A percentile compares a stretch with the other conserved stretches of the same genome.
Conservation (phyloP, 129 eudicot species). For the Flaveria brownii region DNA sequence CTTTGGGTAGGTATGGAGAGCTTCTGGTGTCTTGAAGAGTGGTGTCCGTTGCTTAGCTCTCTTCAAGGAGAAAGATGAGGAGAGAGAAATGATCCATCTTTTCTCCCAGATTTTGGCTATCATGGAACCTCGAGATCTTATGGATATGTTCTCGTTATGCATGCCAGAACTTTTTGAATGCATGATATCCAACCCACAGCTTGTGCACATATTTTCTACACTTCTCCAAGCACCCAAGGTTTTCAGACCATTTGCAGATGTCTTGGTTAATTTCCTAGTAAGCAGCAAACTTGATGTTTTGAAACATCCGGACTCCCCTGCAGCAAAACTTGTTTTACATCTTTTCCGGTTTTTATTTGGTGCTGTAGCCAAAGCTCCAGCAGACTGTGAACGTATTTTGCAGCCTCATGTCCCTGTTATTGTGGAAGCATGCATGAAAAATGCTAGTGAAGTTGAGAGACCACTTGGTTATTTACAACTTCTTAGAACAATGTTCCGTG, state of each 20-base stretch:
- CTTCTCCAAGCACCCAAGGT: constrained; percentile 86
- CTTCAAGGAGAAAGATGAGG: constrained; percentile 93
- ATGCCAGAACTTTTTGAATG: constrained; percentile 99
- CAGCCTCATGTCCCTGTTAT: constrained; percentile 96
- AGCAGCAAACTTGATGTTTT: constrained; percentile 98
- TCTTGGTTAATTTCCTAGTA: constrained; percentile 88
- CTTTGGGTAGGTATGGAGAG: constrained; percentile 79
- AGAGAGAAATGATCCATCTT: constrained; percentile 85
- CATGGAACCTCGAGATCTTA: constrained; percentile 96
- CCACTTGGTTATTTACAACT: constrained; percentile 95
- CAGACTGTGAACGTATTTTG: constrained; percentile 94
- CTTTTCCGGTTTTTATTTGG: constrained; percentile 81
- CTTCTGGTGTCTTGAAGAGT: constrained; percentile 94
- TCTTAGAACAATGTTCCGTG: constrained; percentile 91
- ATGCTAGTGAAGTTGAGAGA: constrained; percentile 85
- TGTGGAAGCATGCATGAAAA: constrained; percentile 95
- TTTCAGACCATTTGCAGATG: constrained; percentile 94
- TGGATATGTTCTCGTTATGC: constrained; percentile 98
- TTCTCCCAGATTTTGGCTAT: constrained; percentile 93
- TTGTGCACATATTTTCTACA: constrained; percentile 86
- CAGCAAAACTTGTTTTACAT: constrained; percentile 91
- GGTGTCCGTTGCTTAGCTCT: constrained; percentile 95
- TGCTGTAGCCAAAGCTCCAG: constrained; percentile 91
- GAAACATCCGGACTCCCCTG: constrained; percentile 94
- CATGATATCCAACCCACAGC: constrained; percentile 94